Percentiles rank a stretch among this genome's conserved stretches.
Conservation (phyloP, 192 early-diverging fungal species). For the Entomortierella lignicola region DNA sequence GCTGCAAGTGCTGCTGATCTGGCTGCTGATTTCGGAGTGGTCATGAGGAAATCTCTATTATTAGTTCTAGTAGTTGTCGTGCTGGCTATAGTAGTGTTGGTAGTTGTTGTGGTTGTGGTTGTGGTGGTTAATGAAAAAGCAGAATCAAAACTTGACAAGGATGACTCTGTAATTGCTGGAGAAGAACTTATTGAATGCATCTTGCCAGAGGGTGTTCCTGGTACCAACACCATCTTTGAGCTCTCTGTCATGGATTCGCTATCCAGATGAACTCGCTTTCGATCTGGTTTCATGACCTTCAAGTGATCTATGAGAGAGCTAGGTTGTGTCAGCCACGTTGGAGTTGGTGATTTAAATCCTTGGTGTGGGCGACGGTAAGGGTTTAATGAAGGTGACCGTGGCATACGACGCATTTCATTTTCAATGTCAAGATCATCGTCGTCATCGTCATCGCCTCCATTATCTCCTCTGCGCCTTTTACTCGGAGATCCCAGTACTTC, state of each 20-base stretch:
- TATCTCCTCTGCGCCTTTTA: slow-evolving; percentile 17
- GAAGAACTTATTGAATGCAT: no score
- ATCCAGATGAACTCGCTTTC: slow-evolving; percentile 8
- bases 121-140: background rate
- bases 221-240: slow-evolving; percentile 1
- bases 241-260: no score
- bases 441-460: background rate
- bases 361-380: background rate
- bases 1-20: no score
- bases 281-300: slow-evolving; percentile 1
- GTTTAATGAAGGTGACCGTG: slow-evolving; percentile 4
- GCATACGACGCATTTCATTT: background rate
- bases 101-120: background rate
- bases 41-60: background rate
- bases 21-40: background rate
- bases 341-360: background rate
- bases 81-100: no score
- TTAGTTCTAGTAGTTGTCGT: no score
- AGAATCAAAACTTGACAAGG: background rate
- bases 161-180: background rate
- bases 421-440: background rate
- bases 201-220: background rate
- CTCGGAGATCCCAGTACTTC: slow-evolving; percentile 9
- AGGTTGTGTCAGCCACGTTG: background rate
- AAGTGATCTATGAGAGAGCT: background rate